Base-by-base conservation (phyloP, 306 rosid species). In the Trifolium repens region DNA sequence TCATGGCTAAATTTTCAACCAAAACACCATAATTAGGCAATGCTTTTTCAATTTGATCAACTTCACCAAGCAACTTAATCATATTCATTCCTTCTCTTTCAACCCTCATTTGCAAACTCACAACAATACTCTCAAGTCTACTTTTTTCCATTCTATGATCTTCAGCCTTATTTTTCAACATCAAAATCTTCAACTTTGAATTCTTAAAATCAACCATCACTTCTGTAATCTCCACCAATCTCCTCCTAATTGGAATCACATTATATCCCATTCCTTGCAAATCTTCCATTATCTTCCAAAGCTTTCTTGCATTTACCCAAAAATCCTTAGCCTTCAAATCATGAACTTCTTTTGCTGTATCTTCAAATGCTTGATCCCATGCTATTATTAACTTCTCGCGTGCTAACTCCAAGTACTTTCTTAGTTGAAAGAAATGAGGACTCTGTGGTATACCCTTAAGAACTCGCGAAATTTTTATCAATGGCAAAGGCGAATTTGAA, bases 241-340 rank as follows among this genome's bases (percentile, higher is more conserved):
- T 69, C 26, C 52, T 71, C 30, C 84, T 69, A 5, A 69, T 63
- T 35, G 37, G 71, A 75, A 75, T 0, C 66, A 80, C 84, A 16
- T 67, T 80, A 42, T 68, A 80, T n/a, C 77, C 84, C 34, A 80
- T 61, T 9, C 67, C 40, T 12, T 80, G 80, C 69, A 80, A 71
- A 3, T 75, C 84, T 76, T 27, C 80, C 76, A 42, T 39, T 17
- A 68, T 57, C 80, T 69, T 61, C 72, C 77, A 75, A 44, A 75
- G 46, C 53, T 69, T 7, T 1, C 35, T 8, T 9, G 61, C 72
- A 43, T 17, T 50, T 3, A 53, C 13, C 75, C 65, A 53, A 13
- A 71, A 71, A 71, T 71, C 65, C 13, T 54, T 35, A 0, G 12
- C 5, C 7, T 54, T 71, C 65, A 35, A 16, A 10, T 54, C 65